A percentile compares a stretch with the other conserved stretches of the same genome.
These are phyloP conservation scores for Allodekkera sacchari DNA, from an alignment of 805 yeast genomes.

Conservation along the genomic window DNA sequence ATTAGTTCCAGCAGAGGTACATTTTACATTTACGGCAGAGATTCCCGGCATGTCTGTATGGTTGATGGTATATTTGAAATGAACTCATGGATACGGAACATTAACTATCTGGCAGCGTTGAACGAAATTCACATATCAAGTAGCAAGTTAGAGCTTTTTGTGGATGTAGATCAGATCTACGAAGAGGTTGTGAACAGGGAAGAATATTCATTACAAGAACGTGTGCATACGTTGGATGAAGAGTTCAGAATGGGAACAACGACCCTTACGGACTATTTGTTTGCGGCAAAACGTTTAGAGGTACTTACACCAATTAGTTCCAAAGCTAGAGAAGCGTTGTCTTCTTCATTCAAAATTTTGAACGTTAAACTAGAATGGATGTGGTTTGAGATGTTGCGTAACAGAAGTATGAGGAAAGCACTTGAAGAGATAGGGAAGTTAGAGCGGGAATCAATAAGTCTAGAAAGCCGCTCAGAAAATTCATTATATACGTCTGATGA, in stretches of 20 bases:
- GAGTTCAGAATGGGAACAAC: conserved; percentile 25
- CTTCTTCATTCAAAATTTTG: conserved; percentile 36
- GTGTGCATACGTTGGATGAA: conserved; percentile 7
- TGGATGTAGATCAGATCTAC: too few relatives aligned
- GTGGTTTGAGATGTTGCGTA: conserved; percentile 38
- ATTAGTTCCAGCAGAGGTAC: conserved; percentile 15
- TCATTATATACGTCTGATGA: too few relatives aligned
- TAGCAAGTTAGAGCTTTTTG: conserved; percentile 17
- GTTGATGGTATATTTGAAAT: conserved; percentile 38
- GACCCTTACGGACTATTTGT: conserved; percentile 29
- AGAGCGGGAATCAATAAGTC: too few relatives aligned
- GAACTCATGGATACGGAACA: conserved; percentile 50
- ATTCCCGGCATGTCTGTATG: conserved; percentile 31
- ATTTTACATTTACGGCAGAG: conserved; percentile 33
- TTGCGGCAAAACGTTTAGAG: conserved; percentile 30
- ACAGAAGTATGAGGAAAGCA: too few relatives aligned
- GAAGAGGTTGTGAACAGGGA: neutral
- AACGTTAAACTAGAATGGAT: conserved; percentile 49
- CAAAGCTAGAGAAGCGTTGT: conserved; percentile 42
- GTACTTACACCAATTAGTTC: conserved; percentile 47
- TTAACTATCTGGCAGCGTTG: conserved; percentile 42
- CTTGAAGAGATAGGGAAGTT: too few relatives aligned
- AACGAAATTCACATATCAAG: conserved; percentile 24
- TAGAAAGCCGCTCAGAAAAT: too few relatives aligned
- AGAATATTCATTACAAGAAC: neutral